phyloP scores from a whole-genome alignment of 108 stramenopile genomes.

The Fistulifera pelliculosa region DNA sequence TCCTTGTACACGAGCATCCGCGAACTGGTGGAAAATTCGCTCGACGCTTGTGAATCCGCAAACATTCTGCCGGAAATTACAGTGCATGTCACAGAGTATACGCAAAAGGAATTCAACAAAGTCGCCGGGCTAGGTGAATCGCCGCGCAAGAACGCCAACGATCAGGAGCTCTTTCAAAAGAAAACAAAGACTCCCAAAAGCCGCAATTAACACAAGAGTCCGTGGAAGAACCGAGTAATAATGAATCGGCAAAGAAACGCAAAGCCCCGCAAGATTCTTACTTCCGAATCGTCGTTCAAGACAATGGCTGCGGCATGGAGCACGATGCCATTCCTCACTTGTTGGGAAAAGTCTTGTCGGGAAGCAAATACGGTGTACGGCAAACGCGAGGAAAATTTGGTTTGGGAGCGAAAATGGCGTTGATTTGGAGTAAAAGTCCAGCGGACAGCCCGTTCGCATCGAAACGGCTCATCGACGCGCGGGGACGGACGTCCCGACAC shows the following conservation, averaged over 20 bases:
- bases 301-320: slow-evolving; percentile 95
- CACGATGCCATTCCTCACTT: slow-evolving; percentile 87
- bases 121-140: slow-evolving; percentile 43
- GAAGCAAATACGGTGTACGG: slow-evolving; percentile 91
- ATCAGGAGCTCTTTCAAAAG: slow-evolving; percentile 24
- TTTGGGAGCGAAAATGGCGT: slow-evolving; percentile 95
- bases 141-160: slow-evolving; percentile 11
- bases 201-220: not conserved
- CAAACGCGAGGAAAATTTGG: slow-evolving; percentile 97
- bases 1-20: slow-evolving; percentile 93
- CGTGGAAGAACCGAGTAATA: slow-evolving; percentile 2
- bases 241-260: slow-evolving; percentile 11
- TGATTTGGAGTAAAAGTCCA: slow-evolving; percentile 96
- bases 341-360: slow-evolving; percentile 86
- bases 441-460: slow-evolving; percentile 84
- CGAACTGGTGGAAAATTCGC: slow-evolving; percentile 38
- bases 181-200: slow-evolving; percentile 17
- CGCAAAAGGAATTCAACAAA: slow-evolving; percentile 75
- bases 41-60: slow-evolving; percentile 91
- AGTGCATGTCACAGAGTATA: slow-evolving; percentile 80
- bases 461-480: slow-evolving; percentile 45
- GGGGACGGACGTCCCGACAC: slow-evolving; percentile 26
- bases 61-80: slow-evolving; percentile 70
- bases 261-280: slow-evolving; percentile 49
- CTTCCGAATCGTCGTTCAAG: slow-evolving; percentile 76